Percentiles rank a stretch among this genome's conserved stretches.
phyloP scores from a whole-genome alignment of 2,329 filamentous ascomycete species.

The Rutstroemia sp. region DNA sequence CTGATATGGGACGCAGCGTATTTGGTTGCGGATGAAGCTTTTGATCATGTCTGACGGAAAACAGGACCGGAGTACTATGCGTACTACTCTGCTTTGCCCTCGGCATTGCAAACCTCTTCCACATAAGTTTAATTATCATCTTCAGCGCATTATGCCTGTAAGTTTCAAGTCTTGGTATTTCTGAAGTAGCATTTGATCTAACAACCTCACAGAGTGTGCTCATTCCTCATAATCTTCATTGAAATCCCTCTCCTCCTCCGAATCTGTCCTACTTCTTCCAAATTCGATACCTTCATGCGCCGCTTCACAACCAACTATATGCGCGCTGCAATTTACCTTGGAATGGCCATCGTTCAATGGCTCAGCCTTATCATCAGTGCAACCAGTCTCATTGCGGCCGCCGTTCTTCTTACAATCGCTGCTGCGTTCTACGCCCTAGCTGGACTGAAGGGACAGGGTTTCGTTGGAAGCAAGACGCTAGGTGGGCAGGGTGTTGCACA shows the following conservation, averaged over 20 bases:
- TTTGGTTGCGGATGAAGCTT: background rate
- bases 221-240: constrained; percentile 72
- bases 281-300: constrained; percentile 85
- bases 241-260: constrained; percentile 91
- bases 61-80: constrained; percentile 61
- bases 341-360: constrained; percentile 80
- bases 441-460: constrained; percentile 74
- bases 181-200: background rate
- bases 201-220: constrained; percentile 47
- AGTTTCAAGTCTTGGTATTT: constrained; percentile 24
- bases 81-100: constrained; percentile 66
- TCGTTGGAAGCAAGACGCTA: constrained; percentile 90
- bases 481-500: constrained; percentile 90
- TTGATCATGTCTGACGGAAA: constrained; percentile 14
- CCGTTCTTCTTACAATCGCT: constrained; percentile 71
- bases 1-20: background rate
- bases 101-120: constrained; percentile 62
- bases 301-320: constrained; percentile 94
- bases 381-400: constrained; percentile 78
- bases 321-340: constrained; percentile 78
- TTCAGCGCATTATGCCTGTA: constrained; percentile 46
- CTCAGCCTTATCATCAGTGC: constrained; percentile 59
- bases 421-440: constrained; percentile 74
- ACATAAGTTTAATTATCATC: constrained; percentile 38
- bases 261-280: constrained; percentile 90